Conservation (phyloP, 805 yeast species). For the Cyberlindnera misumaiensis region DNA sequence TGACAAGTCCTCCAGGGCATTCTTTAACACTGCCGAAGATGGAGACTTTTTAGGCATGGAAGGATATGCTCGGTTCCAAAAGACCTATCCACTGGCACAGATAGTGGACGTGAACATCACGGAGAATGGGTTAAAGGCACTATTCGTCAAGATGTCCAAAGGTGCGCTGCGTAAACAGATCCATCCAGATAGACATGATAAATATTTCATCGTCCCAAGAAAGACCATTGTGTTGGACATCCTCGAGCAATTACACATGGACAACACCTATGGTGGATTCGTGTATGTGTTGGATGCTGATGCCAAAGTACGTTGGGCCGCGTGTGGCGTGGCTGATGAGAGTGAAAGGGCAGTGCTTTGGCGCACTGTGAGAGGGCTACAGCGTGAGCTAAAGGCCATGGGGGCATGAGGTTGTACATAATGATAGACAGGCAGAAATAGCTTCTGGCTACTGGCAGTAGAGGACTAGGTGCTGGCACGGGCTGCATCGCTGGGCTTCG, state of each 20-base stretch:
- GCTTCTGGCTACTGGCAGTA: too few species aligned
- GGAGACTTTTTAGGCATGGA: conserved; percentile 34
- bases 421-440: too few species aligned
- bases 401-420: too few species aligned
- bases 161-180: conserved; percentile 36
- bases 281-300: conserved; percentile 69
- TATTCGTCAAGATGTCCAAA: conserved; percentile 49
- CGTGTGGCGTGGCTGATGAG: conserved; percentile 73
- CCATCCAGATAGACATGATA: conserved; percentile 44
- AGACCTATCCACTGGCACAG: conserved; percentile 48
- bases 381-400: conserved; percentile 34
- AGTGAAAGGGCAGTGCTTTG: conserved; percentile 58
- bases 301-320: conserved; percentile 84
- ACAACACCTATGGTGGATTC: conserved; percentile 79
- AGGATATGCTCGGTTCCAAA: conserved; percentile 34
- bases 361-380: conserved; percentile 57
- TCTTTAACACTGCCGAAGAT: conserved; percentile 40
- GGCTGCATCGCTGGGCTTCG: too few species aligned
- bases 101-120: conserved; percentile 72
- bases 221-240: conserved; percentile 48
- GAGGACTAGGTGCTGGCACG: too few species aligned
- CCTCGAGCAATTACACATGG: conserved; percentile 54
- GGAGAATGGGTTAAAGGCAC: conserved; percentile 64
- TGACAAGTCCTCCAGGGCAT: conserved; percentile 55
- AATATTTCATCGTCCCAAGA: conserved; percentile 60